phyloP scores from a whole-genome alignment of 1,284 basidiomycete species.

The Porodaedalea pini region DNA sequence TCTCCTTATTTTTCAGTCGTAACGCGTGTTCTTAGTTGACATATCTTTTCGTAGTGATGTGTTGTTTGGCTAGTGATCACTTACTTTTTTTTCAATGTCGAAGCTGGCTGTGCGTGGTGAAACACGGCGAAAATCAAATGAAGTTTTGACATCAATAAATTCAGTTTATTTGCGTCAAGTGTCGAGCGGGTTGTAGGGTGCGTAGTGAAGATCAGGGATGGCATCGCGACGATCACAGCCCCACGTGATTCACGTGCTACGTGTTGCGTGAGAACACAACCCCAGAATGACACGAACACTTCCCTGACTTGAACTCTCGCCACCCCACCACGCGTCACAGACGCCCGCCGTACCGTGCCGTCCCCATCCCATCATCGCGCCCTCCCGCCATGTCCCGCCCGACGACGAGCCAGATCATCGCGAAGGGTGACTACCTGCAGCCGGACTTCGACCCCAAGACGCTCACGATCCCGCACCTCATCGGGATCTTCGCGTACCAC shows the following conservation, averaged over 20 bases:
- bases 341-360: not conserved
- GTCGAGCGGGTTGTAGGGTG: too few species aligned
- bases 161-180: too few species aligned
- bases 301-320: not conserved
- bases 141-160: too few species aligned
- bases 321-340: not conserved
- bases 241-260: not conserved
- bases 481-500: conserved; percentile 81
- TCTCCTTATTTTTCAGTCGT: not conserved
- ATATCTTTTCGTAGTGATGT: not conserved
- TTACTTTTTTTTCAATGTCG: not conserved
- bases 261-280: conserved; percentile 2
- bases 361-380: not conserved
- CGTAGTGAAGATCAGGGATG: not conserved
- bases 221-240: not conserved
- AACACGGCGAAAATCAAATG: too few species aligned
- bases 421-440: conserved; percentile 76
- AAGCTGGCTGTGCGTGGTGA: too few species aligned
- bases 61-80: conserved; percentile 5
- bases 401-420: conserved; percentile 69
- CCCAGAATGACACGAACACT: too few species aligned
- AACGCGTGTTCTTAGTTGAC: too few species aligned
- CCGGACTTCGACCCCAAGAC: conserved; percentile 77
- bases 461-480: conserved; percentile 78
- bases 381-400: conserved; percentile 62